Evolutionary conservation across 2,329 filamentous ascomycete genomes (phyloP).

Genomic region (Sporothrix variecibatus): DNA sequence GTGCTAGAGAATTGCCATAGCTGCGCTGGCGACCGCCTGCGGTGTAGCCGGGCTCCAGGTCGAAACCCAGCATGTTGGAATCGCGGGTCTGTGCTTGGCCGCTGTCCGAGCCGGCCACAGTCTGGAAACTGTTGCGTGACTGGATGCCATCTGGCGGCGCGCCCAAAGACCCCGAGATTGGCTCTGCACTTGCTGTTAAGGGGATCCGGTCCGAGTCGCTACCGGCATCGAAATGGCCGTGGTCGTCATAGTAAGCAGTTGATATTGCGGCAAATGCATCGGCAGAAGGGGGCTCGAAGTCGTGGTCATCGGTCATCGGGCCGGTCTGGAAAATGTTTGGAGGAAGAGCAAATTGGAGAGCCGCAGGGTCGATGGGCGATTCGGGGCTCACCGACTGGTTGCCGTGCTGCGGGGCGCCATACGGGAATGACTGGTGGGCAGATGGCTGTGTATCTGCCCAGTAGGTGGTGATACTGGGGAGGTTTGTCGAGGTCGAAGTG

Average conservation of each 20-base stretch:
- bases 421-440: conserved; percentile 41
- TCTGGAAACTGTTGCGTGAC: conserved; percentile 59
- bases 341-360: conserved; percentile 57
- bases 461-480: conserved; percentile 52
- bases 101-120: conserved; percentile 57
- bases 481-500: conserved; percentile 38
- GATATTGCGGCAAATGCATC: conserved; percentile 38
- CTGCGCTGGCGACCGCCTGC: conserved; percentile 52
- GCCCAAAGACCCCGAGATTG: conserved; percentile 55
- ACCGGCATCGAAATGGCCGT: conserved; percentile 41
- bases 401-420: conserved; percentile 40
- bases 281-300: conserved; percentile 26
- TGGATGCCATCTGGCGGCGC: conserved; percentile 43
- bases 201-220: conserved; percentile 60
- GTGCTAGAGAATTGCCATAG: conserved; percentile 58
- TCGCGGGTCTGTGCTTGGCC: conserved; percentile 53
- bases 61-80: conserved; percentile 56
- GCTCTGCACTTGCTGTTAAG: conserved; percentile 56
- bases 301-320: conserved; percentile 28
- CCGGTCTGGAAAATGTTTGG: conserved; percentile 49
- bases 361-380: conserved; percentile 57
- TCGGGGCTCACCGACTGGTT: conserved; percentile 43
- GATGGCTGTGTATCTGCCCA: conserved; percentile 54
- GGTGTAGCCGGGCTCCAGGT: conserved; percentile 60
- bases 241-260: conserved; percentile 48